Percentiles rank a stretch among this genome's conserved stretches.
phyloP scores from a whole-genome alignment of 2,329 filamentous ascomycete species.

The Cytospora paraplurivora region DNA sequence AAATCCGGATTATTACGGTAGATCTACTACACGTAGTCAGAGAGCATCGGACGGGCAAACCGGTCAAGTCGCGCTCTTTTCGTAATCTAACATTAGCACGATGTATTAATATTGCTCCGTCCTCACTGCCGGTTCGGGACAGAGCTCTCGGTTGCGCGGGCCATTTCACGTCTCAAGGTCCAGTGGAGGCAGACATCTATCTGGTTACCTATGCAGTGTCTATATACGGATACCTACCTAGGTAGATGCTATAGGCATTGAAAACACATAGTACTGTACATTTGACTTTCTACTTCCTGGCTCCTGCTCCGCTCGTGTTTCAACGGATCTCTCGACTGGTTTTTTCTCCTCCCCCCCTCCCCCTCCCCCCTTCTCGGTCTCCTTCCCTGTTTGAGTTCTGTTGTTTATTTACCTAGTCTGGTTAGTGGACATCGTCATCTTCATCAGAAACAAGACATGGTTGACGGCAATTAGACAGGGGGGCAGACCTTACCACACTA shows the following conservation, averaged over 20 bases:
- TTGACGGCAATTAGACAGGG: constrained; percentile 2
- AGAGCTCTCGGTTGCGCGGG: not conserved
- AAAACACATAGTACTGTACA: no score
- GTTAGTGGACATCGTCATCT: not conserved
- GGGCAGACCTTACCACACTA: not conserved
- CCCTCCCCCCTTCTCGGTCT: not conserved
- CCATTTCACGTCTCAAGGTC: no score
- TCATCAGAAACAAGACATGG: not conserved
- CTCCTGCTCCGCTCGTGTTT: no score
- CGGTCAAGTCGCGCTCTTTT: not conserved
- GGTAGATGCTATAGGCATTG: no score
- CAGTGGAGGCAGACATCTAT: no score
- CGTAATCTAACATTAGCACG: not conserved
- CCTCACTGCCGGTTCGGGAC: not conserved
- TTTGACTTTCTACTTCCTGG: no score
- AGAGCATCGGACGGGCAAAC: not conserved
- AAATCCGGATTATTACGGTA: constrained; percentile 2
- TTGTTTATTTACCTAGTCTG: not conserved
- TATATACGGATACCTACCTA: no score
- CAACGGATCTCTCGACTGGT: no score
- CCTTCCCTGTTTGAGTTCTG: not conserved
- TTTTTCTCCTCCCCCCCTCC: no score
- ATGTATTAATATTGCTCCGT: not conserved
- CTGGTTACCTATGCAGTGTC: no score
- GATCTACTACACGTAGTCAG: not conserved